Base-by-base conservation (phyloP, 2,329 filamentous ascomycete genomes). In the Hypoxylon sp. region DNA sequence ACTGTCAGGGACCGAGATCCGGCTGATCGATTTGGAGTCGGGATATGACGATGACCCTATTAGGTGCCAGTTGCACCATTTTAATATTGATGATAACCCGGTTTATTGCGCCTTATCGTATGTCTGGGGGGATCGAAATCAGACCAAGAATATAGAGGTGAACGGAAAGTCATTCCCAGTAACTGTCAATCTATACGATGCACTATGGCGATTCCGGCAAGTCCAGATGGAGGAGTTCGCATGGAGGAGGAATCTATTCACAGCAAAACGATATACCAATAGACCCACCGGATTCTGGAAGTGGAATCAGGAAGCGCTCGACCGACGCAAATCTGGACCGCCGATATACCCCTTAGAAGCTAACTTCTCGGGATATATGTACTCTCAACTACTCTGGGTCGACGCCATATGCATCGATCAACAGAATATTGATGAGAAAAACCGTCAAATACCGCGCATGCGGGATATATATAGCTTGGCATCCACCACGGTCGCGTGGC, bases 321-420 rank as follows among this genome's bases (percentile, higher is more conserved):
- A 37, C 10, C 31, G 17, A 53, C 11, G 31, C 20, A 25, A 37
- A 35, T 25, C 50, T 22, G n/a, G 22, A 14, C 31, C 20, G 8
- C 4, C 31, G 11, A 7, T 2, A 25, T 6, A 11, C 11, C 13
- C 50, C 31, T 3, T 14, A 13, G 50, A 53, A 53, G 17, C 31
- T 6, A 6, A 2, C 10, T 1, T 53, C 50, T 37, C 50, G 7
- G 5, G n/a, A 13, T 35, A 20, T 13, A 20, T 53, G 6, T 13
- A 7, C 20, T 22, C 7, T 6, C 2, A 53, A 37, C 8, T 6
- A 7, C 31, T 37, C 31, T 53, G 50, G 50, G 50, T 53, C 2
- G 50, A 53, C 31, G 50, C 50, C 20, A 53, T 37, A 37, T 37
- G 31, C 35, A 53, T 53, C 17, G 3, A 51, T 11, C 49, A 51